Evolutionary conservation across 805 yeast species (phyloP), one percentile per base, ranked within the genome.

Genomic region (Limtongia smithiae): DNA sequence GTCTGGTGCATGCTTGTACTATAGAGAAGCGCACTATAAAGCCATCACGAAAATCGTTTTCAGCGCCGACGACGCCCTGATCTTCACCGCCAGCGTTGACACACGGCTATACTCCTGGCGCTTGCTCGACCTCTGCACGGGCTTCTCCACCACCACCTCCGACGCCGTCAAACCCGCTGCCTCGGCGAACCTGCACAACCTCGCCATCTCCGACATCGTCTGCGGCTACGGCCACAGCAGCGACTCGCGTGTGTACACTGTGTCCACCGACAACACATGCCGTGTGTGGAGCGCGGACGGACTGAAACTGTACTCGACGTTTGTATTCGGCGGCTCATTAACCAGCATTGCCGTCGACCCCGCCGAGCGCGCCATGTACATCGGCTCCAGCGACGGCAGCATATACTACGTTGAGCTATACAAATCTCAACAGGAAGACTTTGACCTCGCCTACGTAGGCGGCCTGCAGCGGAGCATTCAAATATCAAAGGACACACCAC

Each of bases 1-100:
- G 8, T 83, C 93, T 1, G 97, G 97, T 0, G 68, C 78, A 21
- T 71, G 93, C 40, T 62, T 90, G 21, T 72, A 78, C 40, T 94
- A 80, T 3, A 80, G 79, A 61, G 90, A 85, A 43, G 82, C 87
- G 0, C 97, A 91, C 68, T 91, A 87, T 65, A 97, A 91, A 67
- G 72, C 75, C 5, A 76, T 88, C 6, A 75, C 82, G 0, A 74
- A 72, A 28, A 64, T 91, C 31, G 74, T 72, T 55, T 79, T 85
- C 60, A 70, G 85, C 0, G 55, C 68, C 11, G 85, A 88, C 62
- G 83, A 83, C 1, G 76, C 81, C 20, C 82, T 78, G 48, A 63
- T 91, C 37, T 75, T 85, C 5, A 77, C 90, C 3, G 86, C 83
- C n/a, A 87, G 95, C 58, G 74, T 73, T 36, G 98, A 91, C 69